phyloP scores from a whole-genome alignment of 768 basidiomycete genomes.

The Trametopsis cervina region DNA sequence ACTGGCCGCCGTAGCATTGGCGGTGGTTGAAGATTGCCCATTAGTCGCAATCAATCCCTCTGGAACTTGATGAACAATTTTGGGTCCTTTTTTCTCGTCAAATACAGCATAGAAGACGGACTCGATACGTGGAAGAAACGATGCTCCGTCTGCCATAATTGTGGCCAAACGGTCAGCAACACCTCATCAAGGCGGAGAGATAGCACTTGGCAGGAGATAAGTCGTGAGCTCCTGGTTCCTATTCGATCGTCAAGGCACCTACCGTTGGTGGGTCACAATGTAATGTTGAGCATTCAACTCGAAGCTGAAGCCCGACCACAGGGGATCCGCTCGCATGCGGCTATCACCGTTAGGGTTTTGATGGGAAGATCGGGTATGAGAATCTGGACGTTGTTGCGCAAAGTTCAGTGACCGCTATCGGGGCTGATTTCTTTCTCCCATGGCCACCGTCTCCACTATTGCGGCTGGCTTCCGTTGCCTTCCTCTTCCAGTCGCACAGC shows the following conservation, averaged over 20 bases:
- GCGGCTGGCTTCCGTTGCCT: constrained; percentile 43
- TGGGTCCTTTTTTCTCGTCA: constrained; percentile 78
- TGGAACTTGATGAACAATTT: constrained; percentile 90
- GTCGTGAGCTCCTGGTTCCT: too few relatives aligned
- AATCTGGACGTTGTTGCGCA: neutral
- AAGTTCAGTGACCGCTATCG: neutral
- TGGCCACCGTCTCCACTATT: neutral
- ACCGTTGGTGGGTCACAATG: too few relatives aligned
- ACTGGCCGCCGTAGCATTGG: constrained; percentile 4
- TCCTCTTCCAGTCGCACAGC: constrained; percentile 54
- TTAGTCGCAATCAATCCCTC: constrained; percentile 69
- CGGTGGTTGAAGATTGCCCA: constrained; percentile 16
- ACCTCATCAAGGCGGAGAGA: neutral
- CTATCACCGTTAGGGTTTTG: neutral
- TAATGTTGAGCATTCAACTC: neutral
- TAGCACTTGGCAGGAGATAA: too few relatives aligned
- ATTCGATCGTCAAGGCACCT: too few relatives aligned
- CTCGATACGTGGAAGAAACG: constrained; percentile 71
- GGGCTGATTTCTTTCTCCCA: too few relatives aligned
- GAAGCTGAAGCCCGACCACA: neutral
- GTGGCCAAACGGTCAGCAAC: too few relatives aligned
- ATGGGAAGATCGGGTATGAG: neutral
- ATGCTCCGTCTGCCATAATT: constrained; percentile 35
- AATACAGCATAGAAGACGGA: constrained; percentile 95
- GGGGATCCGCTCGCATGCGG: neutral